phyloP scores from a whole-genome alignment of 371 early-diverging fungal genomes.

The Funneliformis caledonium region DNA sequence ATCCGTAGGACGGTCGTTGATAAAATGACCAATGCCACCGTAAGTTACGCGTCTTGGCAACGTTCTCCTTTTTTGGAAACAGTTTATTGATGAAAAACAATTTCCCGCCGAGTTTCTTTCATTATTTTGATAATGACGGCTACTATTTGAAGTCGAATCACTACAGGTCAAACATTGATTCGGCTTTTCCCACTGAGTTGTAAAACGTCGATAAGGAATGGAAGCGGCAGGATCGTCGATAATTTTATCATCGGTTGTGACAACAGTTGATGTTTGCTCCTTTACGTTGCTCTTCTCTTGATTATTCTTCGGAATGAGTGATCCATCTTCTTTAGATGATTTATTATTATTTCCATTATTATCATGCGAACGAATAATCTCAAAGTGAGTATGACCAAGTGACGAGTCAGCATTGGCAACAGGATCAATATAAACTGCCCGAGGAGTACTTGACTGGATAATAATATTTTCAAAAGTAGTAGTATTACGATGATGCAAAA shows the following conservation, averaged over 20 bases:
- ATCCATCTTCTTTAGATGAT: background rate
- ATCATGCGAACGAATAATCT: too few relatives aligned
- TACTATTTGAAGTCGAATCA: too few relatives aligned
- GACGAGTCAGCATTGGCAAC: background rate
- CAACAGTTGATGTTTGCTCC: background rate
- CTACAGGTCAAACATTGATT: too few relatives aligned
- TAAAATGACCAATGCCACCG: conserved; percentile 27
- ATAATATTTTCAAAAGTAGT: background rate
- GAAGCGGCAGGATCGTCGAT: background rate
- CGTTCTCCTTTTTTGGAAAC: too few relatives aligned
- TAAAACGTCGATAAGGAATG: too few relatives aligned
- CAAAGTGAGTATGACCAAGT: background rate
- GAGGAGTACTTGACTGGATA: background rate
- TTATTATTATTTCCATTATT: too few relatives aligned
- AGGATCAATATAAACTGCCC: too few relatives aligned
- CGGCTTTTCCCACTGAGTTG: too few relatives aligned
- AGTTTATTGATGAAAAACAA: background rate
- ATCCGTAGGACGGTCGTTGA: background rate
- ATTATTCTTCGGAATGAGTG: background rate
- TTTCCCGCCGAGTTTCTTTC: too few relatives aligned
- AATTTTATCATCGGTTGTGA: background rate
- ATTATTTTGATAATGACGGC: too few relatives aligned
- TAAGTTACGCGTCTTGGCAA: conserved; percentile 7
- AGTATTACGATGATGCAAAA: background rate
- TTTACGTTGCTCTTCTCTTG: background rate